Evolutionary conservation across 768 basidiomycete genomes (phyloP), one percentile per base, ranked within the genome.

Genomic region (Mycena galopus): DNA sequence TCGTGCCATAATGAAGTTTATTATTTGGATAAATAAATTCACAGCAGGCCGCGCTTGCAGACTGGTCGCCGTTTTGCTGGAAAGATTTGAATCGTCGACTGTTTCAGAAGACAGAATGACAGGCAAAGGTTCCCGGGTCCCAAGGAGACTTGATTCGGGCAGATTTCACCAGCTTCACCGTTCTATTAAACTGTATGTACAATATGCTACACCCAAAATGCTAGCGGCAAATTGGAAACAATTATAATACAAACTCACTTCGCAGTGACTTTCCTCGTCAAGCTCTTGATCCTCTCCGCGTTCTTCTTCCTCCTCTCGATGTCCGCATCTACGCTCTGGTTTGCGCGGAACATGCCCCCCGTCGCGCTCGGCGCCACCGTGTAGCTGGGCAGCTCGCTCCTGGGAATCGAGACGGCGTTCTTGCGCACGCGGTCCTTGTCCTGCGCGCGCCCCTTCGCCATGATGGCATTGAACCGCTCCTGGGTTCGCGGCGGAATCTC

Each of bases 321-420:
- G 79, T 95, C 94, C 70, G 85, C 88, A 70, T 94, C 93, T 25
- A 95, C 93, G 61, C 91, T 92, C 33, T 79, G 75, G 75, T 86
- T 91, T 60, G 80, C 81, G 77, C 87, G 86, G 64, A 83, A 74
- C 44, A 90, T 76, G 2, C 91, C 92, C 6, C 87, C 82, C 63
- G 88, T 91, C 63, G 80, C 76, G 76, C 82, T 88, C 10, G 95
- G 95, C 47, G 95, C 95, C 30, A 96, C 89, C 0, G 93, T 93
- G 81, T 95, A 97, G 70, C 85, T 92, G 61, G 92, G 91, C 17
- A 95, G 78, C 69, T 93, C 89, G 64, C 91, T 84, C 80, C 93
- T 89, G 2, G 96, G 95, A 67, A 97, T 95, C 84, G 89, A 88
- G 37, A 96, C 95, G 3, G 93, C 93, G 66, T 96, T 94, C 86